Evolutionary conservation across 192 early-diverging fungal genomes (phyloP).

Genomic region (Cetraspora pellucida): DNA sequence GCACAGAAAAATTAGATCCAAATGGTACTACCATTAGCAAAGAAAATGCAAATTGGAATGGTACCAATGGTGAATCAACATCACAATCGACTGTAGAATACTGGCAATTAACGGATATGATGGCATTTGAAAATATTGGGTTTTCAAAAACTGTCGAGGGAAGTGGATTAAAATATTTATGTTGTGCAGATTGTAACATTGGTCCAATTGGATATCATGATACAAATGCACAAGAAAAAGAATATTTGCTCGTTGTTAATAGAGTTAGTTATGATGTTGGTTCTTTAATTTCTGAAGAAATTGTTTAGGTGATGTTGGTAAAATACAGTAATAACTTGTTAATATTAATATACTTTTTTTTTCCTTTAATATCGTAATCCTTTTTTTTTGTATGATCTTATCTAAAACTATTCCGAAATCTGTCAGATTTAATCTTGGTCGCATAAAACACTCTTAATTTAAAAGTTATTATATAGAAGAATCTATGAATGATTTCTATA

Average conservation of each 20-base stretch:
- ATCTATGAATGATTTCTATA: too few species aligned
- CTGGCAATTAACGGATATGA: constrained; percentile 66
- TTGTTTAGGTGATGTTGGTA: too few species aligned
- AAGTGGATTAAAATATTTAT: constrained; percentile 63
- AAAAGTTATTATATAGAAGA: too few species aligned
- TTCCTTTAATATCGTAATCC: too few species aligned
- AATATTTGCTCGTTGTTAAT: constrained; percentile 63
- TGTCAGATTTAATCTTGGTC: too few species aligned
- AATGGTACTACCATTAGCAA: not conserved
- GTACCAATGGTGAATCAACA: not conserved
- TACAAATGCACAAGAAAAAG: constrained; percentile 42
- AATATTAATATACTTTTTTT: too few species aligned
- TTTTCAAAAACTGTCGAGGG: constrained; percentile 60
- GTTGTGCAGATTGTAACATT: constrained; percentile 76
- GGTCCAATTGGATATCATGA: constrained; percentile 75
- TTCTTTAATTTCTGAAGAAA: too few species aligned
- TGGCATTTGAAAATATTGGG: constrained; percentile 79
- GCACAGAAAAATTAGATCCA: not conserved
- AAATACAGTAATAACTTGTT: too few species aligned
- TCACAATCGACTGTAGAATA: constrained; percentile 33
- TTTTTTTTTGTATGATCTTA: too few species aligned
- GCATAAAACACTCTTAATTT: too few species aligned
- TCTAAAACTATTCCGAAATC: too few species aligned
- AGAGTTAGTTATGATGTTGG: constrained; percentile 55
- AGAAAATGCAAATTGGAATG: not conserved